phyloP scores from a whole-genome alignment of 331 rosid species.

The Cydonia oblonga region DNA sequence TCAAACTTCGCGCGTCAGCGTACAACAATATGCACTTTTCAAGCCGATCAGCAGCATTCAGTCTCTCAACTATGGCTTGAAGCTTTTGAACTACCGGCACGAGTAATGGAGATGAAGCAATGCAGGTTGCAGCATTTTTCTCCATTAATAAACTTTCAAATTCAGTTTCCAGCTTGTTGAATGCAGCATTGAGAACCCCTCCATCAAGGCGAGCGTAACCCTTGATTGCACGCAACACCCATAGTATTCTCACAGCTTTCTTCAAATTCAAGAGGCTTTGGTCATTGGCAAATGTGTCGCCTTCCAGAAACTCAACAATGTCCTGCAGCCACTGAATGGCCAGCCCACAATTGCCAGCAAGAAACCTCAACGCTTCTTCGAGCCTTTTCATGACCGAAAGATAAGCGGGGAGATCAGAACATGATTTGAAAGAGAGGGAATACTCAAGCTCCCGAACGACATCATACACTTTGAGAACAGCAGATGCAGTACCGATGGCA shows the following conservation, averaged over 20 bases:
- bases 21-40: conserved; percentile 42
- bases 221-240: conserved; percentile 35
- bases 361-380: conserved; percentile 64
- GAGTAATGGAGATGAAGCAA: conserved; percentile 14
- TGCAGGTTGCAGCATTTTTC: conserved; percentile 16
- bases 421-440: conserved; percentile 29
- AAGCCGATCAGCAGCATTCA: conserved; percentile 42
- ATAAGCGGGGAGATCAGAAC: conserved; percentile 40
- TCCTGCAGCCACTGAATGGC: conserved; percentile 57
- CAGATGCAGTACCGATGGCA: conserved; percentile 54
- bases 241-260: conserved; percentile 35
- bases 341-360: conserved; percentile 50
- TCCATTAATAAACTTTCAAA: conserved; percentile 42
- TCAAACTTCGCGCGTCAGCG: conserved; percentile 42
- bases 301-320: conserved; percentile 34
- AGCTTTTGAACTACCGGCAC: conserved; percentile 34
- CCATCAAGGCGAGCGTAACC: conserved; percentile 32
- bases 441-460: conserved; percentile 47
- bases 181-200: conserved; percentile 58
- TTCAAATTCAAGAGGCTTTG: conserved; percentile 29
- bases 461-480: conserved; percentile 40
- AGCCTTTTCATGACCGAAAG: conserved; percentile 41
- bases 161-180: conserved; percentile 54
- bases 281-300: conserved; percentile 21
- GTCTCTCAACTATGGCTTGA: conserved; percentile 36